Evolutionary conservation across 1,139 yeast species (phyloP), one percentile per base, ranked within the genome.

Genomic region (Saccharomyces uvarum): DNA sequence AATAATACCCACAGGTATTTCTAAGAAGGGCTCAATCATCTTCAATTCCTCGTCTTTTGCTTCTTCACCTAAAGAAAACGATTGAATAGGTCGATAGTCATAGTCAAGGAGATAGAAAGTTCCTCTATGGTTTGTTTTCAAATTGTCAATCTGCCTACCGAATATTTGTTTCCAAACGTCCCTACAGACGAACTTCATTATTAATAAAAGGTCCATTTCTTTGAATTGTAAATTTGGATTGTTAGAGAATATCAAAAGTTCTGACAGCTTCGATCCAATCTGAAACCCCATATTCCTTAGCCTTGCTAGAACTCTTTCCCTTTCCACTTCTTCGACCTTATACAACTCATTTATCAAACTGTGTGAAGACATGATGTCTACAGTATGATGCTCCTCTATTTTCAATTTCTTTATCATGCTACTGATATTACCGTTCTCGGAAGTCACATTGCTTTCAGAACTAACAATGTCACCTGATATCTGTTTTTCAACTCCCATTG

Each of bases 121-220:
- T 42, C 75, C 90, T 51, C 96, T 73, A 68, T 93, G 98, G 68
- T 93, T 93, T 1, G 99, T 93, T 60, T 96, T 79, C 58, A 93
- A 76, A 65, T 89, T 90, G 70, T 90, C 97, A 77, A 93, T 88
- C 70, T 88, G 97, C 70, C 90, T 93, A 50, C 83, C 81, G 71
- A 83, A 90, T 46, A 91, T 68, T 52, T 79, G 73, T 63, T 81
- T 82, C 98, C 98, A 91, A 41, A 91, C 86, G 63, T 93, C 97
- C 51, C 96, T 80, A 70, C 98, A 90, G 1, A 91, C 81, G 66
- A 89, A 90, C 71, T 91, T 91, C 90, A 91, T 88, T 51, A 90
- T 80, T 61, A 88, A 93, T 50, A 91, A 71, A 24, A 86, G 76
- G 58, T 87, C 93, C 62, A 77, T 71, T 54, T 81, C 73, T 59